A percentile compares a stretch with the other conserved stretches of the same genome.
Conservation (phyloP, 208 protist genomes). For the Tritrichomonas foetus region DNA sequence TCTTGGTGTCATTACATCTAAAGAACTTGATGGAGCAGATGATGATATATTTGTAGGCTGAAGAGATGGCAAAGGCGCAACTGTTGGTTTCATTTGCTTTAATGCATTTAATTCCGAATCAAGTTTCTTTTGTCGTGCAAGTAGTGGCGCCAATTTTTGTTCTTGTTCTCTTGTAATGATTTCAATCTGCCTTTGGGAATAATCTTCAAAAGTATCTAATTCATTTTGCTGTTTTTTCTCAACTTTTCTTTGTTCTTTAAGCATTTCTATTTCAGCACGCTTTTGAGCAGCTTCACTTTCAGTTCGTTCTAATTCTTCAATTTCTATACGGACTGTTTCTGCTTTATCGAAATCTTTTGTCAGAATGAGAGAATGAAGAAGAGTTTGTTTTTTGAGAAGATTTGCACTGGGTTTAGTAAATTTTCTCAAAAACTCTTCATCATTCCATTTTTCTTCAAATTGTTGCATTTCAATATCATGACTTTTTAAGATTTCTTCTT, state of each 20-base stretch:
- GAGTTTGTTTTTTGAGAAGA: not conserved
- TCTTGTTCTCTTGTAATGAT: not conserved
- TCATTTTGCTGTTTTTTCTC: not conserved
- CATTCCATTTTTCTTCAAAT: constrained; percentile 26
- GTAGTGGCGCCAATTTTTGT: not conserved
- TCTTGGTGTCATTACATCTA: constrained; percentile 3
- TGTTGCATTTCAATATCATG: not conserved
- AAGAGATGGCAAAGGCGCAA: not conserved
- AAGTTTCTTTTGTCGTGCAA: not conserved
- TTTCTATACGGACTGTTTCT: not conserved
- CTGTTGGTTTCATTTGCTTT: not conserved
- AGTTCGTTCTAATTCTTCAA: not conserved
- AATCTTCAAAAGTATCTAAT: not conserved
- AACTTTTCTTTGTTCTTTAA: not conserved
- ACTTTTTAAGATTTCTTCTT: not conserved
- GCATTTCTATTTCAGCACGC: not conserved
- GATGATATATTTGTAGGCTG: not conserved
- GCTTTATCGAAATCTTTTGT: not conserved
- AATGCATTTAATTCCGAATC: not conserved
- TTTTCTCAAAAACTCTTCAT: not conserved
- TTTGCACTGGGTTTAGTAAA: not conserved
- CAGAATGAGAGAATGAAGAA: not conserved
- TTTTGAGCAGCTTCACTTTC: not conserved
- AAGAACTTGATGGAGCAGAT: no score
- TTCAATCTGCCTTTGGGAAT: not conserved